Percentiles rank a stretch among this genome's conserved stretches.
These are phyloP conservation scores for Diplodia corticola DNA, from an alignment of 2,329 filamentous ascomycete species.

Conservation along the genomic window DNA sequence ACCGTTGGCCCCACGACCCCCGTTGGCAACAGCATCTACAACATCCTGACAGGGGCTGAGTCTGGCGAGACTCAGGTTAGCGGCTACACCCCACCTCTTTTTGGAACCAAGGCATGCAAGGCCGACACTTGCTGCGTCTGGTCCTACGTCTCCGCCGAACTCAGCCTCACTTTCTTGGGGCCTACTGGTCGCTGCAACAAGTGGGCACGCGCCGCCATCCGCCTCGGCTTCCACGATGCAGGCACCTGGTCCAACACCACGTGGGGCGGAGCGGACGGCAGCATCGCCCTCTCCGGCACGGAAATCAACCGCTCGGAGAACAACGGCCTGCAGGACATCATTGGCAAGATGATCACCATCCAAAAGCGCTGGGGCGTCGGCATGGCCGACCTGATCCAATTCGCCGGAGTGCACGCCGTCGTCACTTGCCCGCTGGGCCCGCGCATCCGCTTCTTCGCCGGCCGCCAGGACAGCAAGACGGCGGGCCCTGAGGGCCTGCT, in stretches of 20 bases:
- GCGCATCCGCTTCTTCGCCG: conserved; percentile 52
- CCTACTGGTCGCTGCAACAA: conserved; percentile 33
- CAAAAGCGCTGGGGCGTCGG: conserved; percentile 47
- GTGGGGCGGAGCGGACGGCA: conserved; percentile 46
- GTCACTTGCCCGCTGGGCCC: conserved; percentile 54
- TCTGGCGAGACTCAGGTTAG: conserved; percentile 33
- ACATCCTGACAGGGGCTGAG: conserved; percentile 32
- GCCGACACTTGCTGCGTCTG: conserved; percentile 38
- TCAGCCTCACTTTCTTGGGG: conserved; percentile 31
- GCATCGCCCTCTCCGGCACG: conserved; percentile 39
- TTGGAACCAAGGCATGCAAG: conserved; percentile 37
- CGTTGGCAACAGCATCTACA: conserved; percentile 32
- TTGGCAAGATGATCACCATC: conserved; percentile 40
- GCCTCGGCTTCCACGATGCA: conserved; percentile 38
- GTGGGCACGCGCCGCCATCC: conserved; percentile 33
- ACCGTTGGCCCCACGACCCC: conserved; percentile 30
- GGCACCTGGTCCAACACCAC: conserved; percentile 35
- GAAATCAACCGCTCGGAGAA: conserved; percentile 45
- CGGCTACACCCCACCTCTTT: conserved; percentile 24
- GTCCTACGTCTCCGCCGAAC: conserved; percentile 36
- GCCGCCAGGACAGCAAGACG: conserved; percentile 47
- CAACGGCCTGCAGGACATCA: conserved; percentile 49
- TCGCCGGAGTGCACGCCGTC: conserved; percentile 38
- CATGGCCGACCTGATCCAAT: conserved; percentile 58
- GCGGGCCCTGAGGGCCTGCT: conserved; percentile 49